Percentiles rank a stretch among this genome's conserved stretches.
Evolutionary conservation across 2,329 filamentous ascomycete genomes (phyloP).

Genomic region (Apiospora saccharicola): DNA sequence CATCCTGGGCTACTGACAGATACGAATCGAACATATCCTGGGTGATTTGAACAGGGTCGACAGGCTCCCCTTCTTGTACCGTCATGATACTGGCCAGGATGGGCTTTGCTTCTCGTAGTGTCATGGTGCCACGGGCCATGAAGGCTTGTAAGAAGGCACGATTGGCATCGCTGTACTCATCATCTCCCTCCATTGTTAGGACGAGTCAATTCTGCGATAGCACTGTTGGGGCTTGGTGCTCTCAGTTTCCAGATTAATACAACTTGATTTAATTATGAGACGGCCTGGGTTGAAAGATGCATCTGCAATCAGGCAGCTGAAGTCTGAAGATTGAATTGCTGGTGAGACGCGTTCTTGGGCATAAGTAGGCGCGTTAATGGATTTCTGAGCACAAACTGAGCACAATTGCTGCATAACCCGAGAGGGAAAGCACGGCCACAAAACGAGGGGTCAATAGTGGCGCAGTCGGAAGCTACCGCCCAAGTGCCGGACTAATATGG

Average conservation of each 20-base stretch:
- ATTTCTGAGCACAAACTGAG: background rate
- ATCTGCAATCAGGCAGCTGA: background rate
- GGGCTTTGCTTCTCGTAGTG: conserved; percentile 74
- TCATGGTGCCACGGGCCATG: conserved; percentile 79
- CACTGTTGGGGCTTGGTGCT: background rate
- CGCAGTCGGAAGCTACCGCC: background rate
- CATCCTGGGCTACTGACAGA: conserved; percentile 73
- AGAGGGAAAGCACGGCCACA: background rate
- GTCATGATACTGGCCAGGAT: conserved; percentile 80
- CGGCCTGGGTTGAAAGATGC: background rate
- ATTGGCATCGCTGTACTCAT: conserved; percentile 63
- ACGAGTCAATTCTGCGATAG: conserved; percentile 30
- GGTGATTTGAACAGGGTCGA: conserved; percentile 68
- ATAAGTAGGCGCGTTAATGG: conserved; percentile 1
- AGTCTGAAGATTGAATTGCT: background rate
- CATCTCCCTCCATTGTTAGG: background rate
- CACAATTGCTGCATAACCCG: background rate
- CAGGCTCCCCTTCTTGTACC: conserved; percentile 47
- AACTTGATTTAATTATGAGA: background rate
- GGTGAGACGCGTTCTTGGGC: conserved; percentile 18
- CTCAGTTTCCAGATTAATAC: background rate
- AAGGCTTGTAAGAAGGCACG: conserved; percentile 92
- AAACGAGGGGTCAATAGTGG: background rate
- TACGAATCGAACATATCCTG: conserved; percentile 72
- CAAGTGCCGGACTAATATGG: conserved; percentile 13